Base-by-base conservation (phyloP, 139 green algal genomes). In the Chlamydomonas urium region DNA sequence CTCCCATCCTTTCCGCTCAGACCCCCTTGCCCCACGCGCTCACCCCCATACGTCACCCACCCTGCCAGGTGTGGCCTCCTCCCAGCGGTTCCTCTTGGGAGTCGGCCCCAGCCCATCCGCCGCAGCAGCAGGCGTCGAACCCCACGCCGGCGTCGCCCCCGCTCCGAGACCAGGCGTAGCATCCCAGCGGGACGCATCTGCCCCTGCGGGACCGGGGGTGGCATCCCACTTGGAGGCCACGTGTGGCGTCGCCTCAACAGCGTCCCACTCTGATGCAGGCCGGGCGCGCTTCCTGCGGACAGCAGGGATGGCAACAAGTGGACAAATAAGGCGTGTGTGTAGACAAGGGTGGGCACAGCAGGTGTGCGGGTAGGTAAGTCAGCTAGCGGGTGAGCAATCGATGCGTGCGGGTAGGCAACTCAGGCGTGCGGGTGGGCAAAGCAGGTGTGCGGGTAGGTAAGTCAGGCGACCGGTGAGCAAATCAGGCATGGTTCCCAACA, bases 201-300 rank as follows among this genome's bases (percentile, higher is more conserved):
- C 5, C 4, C 70, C 47, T 2, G 67, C 80, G 0, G 61, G 38
- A n/a, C 80, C 86, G 24, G 90, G 90, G 0, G 90, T 91, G 4
- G 91, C 90, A 68, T 96, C 91, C 91, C 91, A 96, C 6, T 83
- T 77, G 73, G 77, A 88, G 31, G 61, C 78, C 69, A 88, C 69
- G 2, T 79, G 77, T 35, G 91, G 87, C 1, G 90, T 93, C 19
- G 85, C 81, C 69, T 95, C 92, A 47, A 89, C 81, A 17, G 84
- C 75, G 62, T 98, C 93, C 93, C 93, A 98, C 29, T 97, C 93
- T 8, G 90, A 95, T 17, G 35, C 21, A 31, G 6, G 23, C 71
- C 62, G 66, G 50, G 32, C 34, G 34, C 35, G 8, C 14, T 23
- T 71, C 21, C 45, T 56, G 45, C 45, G 21, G 17, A 21, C 17